phyloP scores from a whole-genome alignment of 495 filamentous ascomycete species.

The Penicillium pancosmium region DNA sequence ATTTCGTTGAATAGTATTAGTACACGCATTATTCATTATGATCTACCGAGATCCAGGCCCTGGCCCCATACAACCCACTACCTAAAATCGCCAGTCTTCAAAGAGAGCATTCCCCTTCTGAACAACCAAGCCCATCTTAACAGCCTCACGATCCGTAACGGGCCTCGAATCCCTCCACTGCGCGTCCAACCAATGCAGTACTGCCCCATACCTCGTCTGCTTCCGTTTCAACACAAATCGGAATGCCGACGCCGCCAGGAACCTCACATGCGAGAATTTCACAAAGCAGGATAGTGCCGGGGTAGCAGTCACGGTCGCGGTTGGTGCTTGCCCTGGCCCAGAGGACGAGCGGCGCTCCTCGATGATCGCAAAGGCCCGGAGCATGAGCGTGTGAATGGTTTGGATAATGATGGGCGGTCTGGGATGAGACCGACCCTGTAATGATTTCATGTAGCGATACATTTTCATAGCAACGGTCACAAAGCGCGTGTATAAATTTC shows the following conservation, averaged over 20 bases:
- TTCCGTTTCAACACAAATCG: conserved; percentile 63
- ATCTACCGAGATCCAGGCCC: too few relatives aligned
- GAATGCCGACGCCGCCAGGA: conserved; percentile 70
- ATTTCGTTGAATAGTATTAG: too few relatives aligned
- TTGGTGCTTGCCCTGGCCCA: neutral
- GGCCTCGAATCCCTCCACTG: conserved; percentile 39
- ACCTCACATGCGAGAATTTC: conserved; percentile 66
- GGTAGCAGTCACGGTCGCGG: conserved; percentile 4
- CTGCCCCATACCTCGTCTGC: conserved; percentile 64
- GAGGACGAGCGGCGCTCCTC: conserved; percentile 51
- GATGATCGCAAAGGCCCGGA: conserved; percentile 66
- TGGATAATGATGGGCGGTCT: conserved; percentile 57
- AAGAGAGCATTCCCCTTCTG: conserved; percentile 38
- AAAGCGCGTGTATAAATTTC: conserved; percentile 75
- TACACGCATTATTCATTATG: too few relatives aligned
- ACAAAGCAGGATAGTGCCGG: conserved; percentile 58
- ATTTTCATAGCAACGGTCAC: conserved; percentile 78
- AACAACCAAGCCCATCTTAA: conserved; percentile 36
- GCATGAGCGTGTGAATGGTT: conserved; percentile 66
- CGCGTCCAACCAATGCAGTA: conserved; percentile 64
- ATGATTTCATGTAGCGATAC: conserved; percentile 73
- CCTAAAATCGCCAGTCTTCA: conserved; percentile 45
- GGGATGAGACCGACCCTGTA: conserved; percentile 59
- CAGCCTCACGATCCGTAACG: conserved; percentile 29
- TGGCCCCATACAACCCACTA: neutral